A percentile compares a stretch with the other conserved stretches of the same genome.
Evolutionary conservation across 495 filamentous ascomycete species (phyloP).

Genomic region (Bathelium albidoporum): DNA sequence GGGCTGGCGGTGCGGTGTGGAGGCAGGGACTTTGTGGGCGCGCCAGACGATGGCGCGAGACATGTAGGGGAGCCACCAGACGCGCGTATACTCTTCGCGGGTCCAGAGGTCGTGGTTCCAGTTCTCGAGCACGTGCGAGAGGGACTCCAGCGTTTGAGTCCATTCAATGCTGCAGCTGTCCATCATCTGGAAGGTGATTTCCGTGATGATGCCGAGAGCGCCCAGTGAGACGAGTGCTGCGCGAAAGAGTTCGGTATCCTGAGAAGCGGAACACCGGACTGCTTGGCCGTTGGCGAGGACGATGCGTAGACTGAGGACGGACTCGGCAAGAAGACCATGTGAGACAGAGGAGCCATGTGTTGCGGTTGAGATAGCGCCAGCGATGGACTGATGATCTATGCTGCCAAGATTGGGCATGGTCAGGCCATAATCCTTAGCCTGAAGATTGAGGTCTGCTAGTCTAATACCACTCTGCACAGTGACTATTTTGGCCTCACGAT

Average conservation of each 20-base stretch:
- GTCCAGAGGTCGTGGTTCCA: conserved; percentile 78
- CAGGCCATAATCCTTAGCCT: conserved; percentile 61
- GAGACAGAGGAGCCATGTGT: conserved; percentile 81
- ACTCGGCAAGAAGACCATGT: conserved; percentile 76
- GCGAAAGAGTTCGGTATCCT: conserved; percentile 71
- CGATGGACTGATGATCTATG: conserved; percentile 89
- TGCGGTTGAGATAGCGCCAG: conserved; percentile 82
- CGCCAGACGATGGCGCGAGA: conserved; percentile 77
- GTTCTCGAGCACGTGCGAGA: conserved; percentile 52
- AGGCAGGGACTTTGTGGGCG: conserved; percentile 53
- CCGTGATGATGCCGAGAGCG: conserved; percentile 80
- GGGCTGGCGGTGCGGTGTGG: conserved; percentile 39
- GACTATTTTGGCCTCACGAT: conserved; percentile 52
- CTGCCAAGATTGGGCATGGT: conserved; percentile 84
- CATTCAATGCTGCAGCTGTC: conserved; percentile 71
- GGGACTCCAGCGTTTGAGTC: conserved; percentile 64
- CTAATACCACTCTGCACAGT: conserved; percentile 78
- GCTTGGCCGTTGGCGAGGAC: conserved; percentile 74
- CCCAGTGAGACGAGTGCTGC: conserved; percentile 82
- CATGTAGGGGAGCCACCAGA: conserved; percentile 97
- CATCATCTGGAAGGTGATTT: conserved; percentile 73
- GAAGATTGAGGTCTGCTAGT: conserved; percentile 55
- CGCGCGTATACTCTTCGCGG: conserved; percentile 72
- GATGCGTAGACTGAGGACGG: conserved; percentile 59
- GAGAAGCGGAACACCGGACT: conserved; percentile 57